Evolutionary conservation across 306 rosid species (phyloP).

Genomic region (Pyrus pyrifolia): DNA sequence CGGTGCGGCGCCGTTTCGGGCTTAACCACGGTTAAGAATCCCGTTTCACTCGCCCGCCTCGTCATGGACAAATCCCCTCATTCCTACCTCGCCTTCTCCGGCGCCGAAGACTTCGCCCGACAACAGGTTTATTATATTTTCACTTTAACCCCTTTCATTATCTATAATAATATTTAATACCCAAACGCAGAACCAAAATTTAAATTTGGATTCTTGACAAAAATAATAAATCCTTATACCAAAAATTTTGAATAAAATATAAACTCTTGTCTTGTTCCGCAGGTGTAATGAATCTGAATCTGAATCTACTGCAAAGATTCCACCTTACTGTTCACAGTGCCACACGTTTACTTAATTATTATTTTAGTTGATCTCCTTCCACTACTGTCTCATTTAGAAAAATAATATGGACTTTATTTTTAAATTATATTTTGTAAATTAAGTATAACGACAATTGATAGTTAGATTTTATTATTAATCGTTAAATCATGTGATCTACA

Average conservation of each 20-base stretch:
- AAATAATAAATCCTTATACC: no score
- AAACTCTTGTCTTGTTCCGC: background rate
- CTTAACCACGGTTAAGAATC: slow-evolving; percentile 68
- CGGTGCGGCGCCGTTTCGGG: slow-evolving; percentile 97
- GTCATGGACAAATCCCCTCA: slow-evolving; percentile 97
- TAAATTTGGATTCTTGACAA: background rate
- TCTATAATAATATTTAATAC: background rate
- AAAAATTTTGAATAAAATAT: background rate
- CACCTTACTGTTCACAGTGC: background rate
- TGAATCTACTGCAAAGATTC: no score
- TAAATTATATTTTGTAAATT: no score
- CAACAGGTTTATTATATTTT: slow-evolving; percentile 39
- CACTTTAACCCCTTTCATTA: background rate
- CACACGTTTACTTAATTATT: background rate
- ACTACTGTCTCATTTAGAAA: background rate
- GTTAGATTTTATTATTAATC: no score
- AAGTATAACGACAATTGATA: no score
- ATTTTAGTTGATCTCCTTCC: background rate
- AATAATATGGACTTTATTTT: no score
- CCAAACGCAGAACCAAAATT: background rate
- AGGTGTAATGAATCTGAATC: no score
- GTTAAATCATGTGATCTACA: no score
- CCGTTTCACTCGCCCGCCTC: slow-evolving; percentile 82
- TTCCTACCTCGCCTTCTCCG: slow-evolving; percentile 81
- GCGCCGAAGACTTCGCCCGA: slow-evolving; percentile 83